These are phyloP conservation scores for Solanum bulbocastanum DNA, from an alignment of 257 asterid species.

Conservation along the genomic window DNA sequence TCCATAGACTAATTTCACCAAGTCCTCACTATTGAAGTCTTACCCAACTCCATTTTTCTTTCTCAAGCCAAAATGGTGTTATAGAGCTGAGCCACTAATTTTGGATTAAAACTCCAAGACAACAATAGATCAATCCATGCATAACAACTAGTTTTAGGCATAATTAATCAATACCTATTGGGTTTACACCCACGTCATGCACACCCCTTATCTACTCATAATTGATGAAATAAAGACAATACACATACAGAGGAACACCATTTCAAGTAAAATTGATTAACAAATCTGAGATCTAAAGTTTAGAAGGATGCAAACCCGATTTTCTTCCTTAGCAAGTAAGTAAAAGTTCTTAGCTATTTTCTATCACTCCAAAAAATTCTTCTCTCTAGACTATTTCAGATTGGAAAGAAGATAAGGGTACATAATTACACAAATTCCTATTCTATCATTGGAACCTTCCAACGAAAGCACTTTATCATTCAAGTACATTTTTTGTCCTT, in stretches of 20 bases:
- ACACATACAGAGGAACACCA: background rate
- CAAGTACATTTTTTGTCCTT: background rate
- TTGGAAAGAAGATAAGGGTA: background rate
- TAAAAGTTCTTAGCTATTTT: background rate
- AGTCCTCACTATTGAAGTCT: background rate
- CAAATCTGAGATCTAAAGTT: background rate
- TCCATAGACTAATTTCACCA: background rate
- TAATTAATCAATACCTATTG: no score
- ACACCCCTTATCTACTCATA: background rate
- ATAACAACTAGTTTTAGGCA: background rate
- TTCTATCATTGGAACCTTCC: background rate
- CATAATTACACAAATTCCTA: background rate
- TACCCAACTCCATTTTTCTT: background rate
- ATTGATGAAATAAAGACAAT: background rate
- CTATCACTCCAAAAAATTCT: background rate
- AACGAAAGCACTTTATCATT: background rate
- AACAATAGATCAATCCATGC: background rate
- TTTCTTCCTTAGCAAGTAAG: background rate
- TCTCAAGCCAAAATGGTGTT: background rate
- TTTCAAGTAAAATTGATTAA: background rate
- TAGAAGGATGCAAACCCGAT: background rate
- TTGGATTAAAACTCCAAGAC: background rate
- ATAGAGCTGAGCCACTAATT: background rate
- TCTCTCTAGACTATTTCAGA: no score
- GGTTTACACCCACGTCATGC: background rate